Conservation (phyloP, 140 eudicot genomes). For the Flaveria floridana region DNA sequence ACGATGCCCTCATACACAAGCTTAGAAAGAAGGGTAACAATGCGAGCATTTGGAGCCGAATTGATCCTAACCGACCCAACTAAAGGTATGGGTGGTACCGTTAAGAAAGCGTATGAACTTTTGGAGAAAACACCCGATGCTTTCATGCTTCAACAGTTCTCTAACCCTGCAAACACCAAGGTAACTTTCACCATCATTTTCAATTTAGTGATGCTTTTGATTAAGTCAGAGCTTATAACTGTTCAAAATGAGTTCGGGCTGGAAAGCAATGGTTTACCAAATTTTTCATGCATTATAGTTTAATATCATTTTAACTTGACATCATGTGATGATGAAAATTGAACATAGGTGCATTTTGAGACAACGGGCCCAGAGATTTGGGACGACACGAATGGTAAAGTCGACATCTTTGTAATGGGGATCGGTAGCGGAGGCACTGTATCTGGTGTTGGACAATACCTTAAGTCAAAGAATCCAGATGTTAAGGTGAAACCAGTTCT, state of each 20-base stretch:
- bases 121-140: conserved; percentile 81
- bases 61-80: conserved; percentile 80
- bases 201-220: not conserved
- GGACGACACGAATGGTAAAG: conserved; percentile 91
- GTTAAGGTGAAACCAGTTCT: conserved; percentile 56
- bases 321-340: conserved; percentile 8
- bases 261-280: not conserved
- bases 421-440: conserved; percentile 99
- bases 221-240: not conserved
- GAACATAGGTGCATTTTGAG: conserved; percentile 79
- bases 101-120: conserved; percentile 90
- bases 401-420: conserved; percentile 97
- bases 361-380: conserved; percentile 98
- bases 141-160: conserved; percentile 93
- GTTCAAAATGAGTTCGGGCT: not conserved
- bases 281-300: not conserved
- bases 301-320: not conserved
- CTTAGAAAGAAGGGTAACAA: conserved; percentile 88
- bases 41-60: conserved; percentile 95
- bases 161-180: conserved; percentile 91
- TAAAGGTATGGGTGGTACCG: conserved; percentile 98
- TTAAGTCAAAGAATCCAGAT: conserved; percentile 82
- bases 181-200: conserved; percentile 29
- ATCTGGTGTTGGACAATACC: conserved; percentile 90
- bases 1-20: conserved; percentile 99